A percentile compares a stretch with the other conserved stretches of the same genome.
Evolutionary conservation across 2,329 filamentous ascomycete genomes (phyloP).

Genomic region (Alternaria viburni): DNA sequence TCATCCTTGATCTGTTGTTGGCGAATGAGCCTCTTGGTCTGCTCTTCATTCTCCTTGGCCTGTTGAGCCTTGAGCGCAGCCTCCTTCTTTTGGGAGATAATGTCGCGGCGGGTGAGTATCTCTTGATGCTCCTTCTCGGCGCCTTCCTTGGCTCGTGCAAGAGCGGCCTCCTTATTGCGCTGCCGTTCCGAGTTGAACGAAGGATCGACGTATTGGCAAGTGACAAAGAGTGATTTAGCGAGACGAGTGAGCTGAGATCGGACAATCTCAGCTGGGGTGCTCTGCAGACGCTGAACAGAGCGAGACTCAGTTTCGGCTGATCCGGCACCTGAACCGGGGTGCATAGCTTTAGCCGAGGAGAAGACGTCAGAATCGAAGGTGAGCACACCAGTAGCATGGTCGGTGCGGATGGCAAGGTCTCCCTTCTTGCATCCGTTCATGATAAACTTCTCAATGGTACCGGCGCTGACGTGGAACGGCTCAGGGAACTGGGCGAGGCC

Average conservation of each 20-base stretch:
- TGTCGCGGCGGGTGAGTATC: conserved; percentile 80
- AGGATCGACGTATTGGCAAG: conserved; percentile 94
- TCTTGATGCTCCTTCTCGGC: conserved; percentile 91
- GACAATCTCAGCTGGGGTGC: conserved; percentile 96
- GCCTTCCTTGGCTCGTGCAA: conserved; percentile 81
- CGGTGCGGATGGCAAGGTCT: conserved; percentile 92
- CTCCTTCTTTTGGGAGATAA: conserved; percentile 97
- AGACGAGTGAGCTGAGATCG: conserved; percentile 92
- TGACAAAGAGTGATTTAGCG: conserved; percentile 87
- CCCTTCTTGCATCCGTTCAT: conserved; percentile 99
- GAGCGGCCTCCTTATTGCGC: conserved; percentile 78
- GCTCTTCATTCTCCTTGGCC: conserved; percentile 89
- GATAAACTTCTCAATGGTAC: conserved; percentile 99
- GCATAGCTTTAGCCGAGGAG: conserved; percentile 91
- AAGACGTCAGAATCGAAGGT: conserved; percentile 99
- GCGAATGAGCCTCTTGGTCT: conserved; percentile 82
- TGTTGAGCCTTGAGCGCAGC: conserved; percentile 88
- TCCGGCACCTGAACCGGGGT: conserved; percentile 81
- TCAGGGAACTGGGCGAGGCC: conserved; percentile 94
- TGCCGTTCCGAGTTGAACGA: conserved; percentile 82
- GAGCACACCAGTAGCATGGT: conserved; percentile 91
- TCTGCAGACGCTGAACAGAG: conserved; percentile 92
- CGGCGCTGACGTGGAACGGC: conserved; percentile 88
- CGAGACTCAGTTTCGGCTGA: conserved; percentile 85
- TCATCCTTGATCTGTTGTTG: conserved; percentile 89